phyloP scores from a whole-genome alignment of 169 alveolate genomes.

The Cryptosporidium ryanae region DNA sequence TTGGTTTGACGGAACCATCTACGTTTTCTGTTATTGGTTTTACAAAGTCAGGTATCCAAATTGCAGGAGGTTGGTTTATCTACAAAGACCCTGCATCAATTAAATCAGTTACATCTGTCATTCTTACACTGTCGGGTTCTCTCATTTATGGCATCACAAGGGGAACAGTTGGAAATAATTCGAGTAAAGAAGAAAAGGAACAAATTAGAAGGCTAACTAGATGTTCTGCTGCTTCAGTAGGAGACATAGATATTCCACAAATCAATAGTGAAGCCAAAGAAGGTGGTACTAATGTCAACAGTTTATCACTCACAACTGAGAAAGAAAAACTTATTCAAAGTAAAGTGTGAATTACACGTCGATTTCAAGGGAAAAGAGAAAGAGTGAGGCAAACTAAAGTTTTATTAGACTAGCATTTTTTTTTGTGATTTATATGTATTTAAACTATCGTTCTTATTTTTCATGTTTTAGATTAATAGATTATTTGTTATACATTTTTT shows the following conservation, averaged over 20 bases:
- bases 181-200: conserved; percentile 44
- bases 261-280: not conserved
- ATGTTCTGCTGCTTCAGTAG: conserved; percentile 70
- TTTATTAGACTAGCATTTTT: not conserved
- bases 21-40: conserved; percentile 72
- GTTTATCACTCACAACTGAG: not conserved
- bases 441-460: not conserved
- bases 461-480: not conserved
- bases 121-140: conserved; percentile 56
- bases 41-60: conserved; percentile 43
- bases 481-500: no score
- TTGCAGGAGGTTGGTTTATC: conserved; percentile 71
- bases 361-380: no score
- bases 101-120: conserved; percentile 37
- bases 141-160: conserved; percentile 70
- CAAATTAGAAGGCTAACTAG: conserved; percentile 64
- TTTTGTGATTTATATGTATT: not conserved
- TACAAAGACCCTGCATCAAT: conserved; percentile 61
- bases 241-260: conserved; percentile 41
- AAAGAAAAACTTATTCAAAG: conserved; percentile 42
- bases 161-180: conserved; percentile 21
- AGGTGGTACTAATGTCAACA: not conserved
- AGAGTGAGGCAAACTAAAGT: no score
- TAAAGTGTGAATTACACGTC: not conserved
- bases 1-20: conserved; percentile 70